Conservation (phyloP, 2,329 filamentous ascomycete genomes). For the Colletotrichum cordylinicola region DNA sequence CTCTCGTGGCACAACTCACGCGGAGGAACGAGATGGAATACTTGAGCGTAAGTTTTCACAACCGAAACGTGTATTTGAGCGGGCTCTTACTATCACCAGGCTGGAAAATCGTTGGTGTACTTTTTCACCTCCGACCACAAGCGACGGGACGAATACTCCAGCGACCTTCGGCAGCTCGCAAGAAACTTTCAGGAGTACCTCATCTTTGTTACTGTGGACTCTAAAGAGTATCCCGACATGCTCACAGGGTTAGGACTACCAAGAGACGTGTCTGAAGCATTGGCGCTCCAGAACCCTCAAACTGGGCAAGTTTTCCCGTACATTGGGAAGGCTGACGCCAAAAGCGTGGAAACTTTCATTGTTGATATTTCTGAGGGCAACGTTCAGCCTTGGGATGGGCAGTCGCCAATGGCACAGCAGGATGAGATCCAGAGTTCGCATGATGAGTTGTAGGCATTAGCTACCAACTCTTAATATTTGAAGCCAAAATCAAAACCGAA, state of each 20-base stretch:
- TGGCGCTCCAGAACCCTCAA: slow-evolving; percentile 50
- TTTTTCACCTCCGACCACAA: slow-evolving; percentile 27
- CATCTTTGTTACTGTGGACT: slow-evolving; percentile 52
- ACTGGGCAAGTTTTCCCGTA: slow-evolving; percentile 49
- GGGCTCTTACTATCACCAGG: slow-evolving; percentile 26
- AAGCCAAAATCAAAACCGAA: background rate
- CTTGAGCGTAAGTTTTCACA: slow-evolving; percentile 20
- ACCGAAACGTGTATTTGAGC: background rate
- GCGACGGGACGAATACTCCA: slow-evolving; percentile 39
- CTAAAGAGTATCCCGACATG: slow-evolving; percentile 49
- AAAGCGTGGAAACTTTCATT: slow-evolving; percentile 46
- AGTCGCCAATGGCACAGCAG: slow-evolving; percentile 7
- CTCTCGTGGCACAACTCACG: slow-evolving; percentile 48
- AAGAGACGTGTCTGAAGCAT: slow-evolving; percentile 44
- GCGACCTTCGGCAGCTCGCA: slow-evolving; percentile 41
- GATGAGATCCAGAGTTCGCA: background rate
- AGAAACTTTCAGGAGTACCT: slow-evolving; percentile 53
- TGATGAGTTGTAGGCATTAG: background rate
- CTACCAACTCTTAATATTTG: background rate
- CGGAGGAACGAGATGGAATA: slow-evolving; percentile 43
- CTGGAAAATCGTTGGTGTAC: slow-evolving; percentile 41
- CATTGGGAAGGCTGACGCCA: slow-evolving; percentile 32
- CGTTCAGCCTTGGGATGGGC: slow-evolving; percentile 41
- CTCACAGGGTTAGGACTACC: slow-evolving; percentile 42
- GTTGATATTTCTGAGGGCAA: slow-evolving; percentile 48